Conservation (phyloP, 2,329 filamentous ascomycete species). For the Penicillium sp. region DNA sequence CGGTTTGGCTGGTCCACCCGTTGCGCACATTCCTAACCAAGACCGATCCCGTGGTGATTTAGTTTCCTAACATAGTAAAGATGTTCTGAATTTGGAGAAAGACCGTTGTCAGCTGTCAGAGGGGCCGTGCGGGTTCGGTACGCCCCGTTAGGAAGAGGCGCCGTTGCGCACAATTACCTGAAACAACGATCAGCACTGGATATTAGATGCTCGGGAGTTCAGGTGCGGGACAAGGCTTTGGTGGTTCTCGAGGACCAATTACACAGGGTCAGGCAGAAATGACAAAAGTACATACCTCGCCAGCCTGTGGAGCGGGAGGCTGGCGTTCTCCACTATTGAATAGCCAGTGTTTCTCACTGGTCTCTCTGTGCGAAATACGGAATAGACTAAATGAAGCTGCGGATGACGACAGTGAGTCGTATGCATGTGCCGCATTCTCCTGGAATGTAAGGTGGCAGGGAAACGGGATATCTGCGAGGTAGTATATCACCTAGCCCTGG, state of each 20-base stretch:
- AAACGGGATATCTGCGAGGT: neutral
- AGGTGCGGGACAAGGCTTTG: neutral
- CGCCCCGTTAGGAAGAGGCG: neutral
- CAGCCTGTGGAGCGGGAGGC: neutral
- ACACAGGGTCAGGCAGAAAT: neutral
- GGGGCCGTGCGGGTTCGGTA: conserved; percentile 1
- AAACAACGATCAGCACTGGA: neutral
- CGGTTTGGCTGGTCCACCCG: neutral
- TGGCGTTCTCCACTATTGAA: conserved; percentile 5
- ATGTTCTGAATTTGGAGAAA: neutral
- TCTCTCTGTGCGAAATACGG: neutral
- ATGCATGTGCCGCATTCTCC: neutral
- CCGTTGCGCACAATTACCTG: neutral
- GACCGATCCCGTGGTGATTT: neutral
- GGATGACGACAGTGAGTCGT: neutral
- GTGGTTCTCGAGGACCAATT: neutral
- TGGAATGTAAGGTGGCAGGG: neutral
- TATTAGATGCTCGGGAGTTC: neutral
- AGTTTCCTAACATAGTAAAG: neutral
- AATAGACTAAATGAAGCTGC: neutral
- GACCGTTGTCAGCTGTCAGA: neutral
- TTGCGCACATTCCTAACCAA: neutral
- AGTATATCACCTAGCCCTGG: no score
- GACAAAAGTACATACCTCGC: neutral
- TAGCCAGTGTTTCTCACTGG: neutral